These are phyloP conservation scores for Sparassis latifolia DNA, from an alignment of 1,284 basidiomycete species.

Conservation along the genomic window DNA sequence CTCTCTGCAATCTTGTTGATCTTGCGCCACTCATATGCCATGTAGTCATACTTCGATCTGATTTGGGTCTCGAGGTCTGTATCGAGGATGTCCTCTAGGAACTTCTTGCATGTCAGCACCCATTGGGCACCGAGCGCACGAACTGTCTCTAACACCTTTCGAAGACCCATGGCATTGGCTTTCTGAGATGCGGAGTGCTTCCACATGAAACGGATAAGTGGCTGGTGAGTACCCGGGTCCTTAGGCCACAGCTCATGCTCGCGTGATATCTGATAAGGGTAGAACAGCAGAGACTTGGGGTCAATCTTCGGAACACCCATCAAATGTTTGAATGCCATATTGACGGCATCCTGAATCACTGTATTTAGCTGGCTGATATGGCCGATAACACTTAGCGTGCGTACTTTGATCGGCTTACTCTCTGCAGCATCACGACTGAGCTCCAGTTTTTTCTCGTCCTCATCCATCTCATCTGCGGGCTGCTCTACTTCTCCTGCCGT, in stretches of 20 bases:
- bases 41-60: background rate
- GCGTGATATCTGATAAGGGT: background rate
- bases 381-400: background rate
- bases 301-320: background rate
- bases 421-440: background rate
- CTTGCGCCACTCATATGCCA: background rate
- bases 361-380: background rate
- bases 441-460: background rate
- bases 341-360: background rate
- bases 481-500: background rate
- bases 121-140: too few species aligned
- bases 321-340: background rate
- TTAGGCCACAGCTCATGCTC: background rate
- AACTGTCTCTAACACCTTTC: background rate
- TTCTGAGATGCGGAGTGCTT: background rate
- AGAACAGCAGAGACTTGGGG: background rate
- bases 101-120: background rate
- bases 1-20: background rate
- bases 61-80: background rate
- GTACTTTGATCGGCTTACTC: background rate
- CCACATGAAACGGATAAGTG: background rate
- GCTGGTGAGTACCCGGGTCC: background rate
- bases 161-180: background rate
- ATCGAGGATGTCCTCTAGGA: background rate
- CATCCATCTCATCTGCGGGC: too few species aligned